Evolutionary conservation across 805 yeast species (phyloP), one percentile per base, ranked within the genome.

Genomic region (Blastobotrys muscicola): DNA sequence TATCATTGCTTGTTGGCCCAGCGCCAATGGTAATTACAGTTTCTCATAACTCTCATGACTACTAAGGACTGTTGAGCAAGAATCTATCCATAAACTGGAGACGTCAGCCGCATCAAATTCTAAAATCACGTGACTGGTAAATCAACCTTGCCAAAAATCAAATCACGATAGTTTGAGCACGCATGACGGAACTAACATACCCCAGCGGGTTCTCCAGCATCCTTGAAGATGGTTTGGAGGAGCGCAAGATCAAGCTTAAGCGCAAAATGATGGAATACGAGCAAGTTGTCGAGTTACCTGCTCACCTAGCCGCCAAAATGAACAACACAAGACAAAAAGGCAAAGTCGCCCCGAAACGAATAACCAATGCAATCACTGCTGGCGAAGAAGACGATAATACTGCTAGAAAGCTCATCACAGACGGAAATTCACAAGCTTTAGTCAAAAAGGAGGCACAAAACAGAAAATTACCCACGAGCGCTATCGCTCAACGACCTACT

Each of bases 241-340:
- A 20, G 26, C 26, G 26, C 26, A 20, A 15, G 33, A 26, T 48
- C 5, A 14, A 45, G 10, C 9, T 48, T 11, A 30, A 41, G 23
- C 36, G 49, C n/a, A 50, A 50, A 30, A 30, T 45, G 32, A 41
- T 38, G 26, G 57, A 57, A 33, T 58, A 54, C 37, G 44, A 38
- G 2, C 12, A 36, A 7, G 57, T 54, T 2, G 38, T 30, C 36
- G 51, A 49, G 8, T 45, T 58, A 13, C 62, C 62, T n/a, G 44
- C 45, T 9, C 53, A 55, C 38, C 44, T 58, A 6, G 53, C 50
- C 4, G 49, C 51, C 5, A 56, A 52, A 38, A 39, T 56, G 11
- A 39, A 39, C 38, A 33, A 26, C 39, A 32, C 41, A 34, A 8
- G 14, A 8, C 31, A 29, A 23, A 20, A 36, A 12, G 13, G 15